Evolutionary conservation across 441 rosid species (phyloP).

Genomic region (Jatropha podagrica): DNA sequence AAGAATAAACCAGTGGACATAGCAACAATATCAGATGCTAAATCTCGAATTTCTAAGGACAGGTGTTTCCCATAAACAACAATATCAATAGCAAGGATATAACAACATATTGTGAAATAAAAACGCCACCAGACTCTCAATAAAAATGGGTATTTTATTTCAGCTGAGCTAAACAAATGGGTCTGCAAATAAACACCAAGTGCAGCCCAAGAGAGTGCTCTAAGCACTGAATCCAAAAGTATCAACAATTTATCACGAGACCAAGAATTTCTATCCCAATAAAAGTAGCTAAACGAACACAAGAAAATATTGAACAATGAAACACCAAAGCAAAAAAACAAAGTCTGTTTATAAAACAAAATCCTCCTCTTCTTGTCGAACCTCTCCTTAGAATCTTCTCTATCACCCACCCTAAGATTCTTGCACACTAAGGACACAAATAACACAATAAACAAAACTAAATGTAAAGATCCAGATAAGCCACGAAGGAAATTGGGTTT

Average conservation of each 20-base stretch:
- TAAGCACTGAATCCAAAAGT: conserved; percentile 43
- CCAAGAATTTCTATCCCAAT: conserved; percentile 49
- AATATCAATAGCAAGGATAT: conserved; percentile 42
- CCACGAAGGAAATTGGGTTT: conserved; percentile 37
- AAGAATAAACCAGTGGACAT: conserved; percentile 44
- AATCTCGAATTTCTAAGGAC: conserved; percentile 23
- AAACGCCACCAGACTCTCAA: conserved; percentile 64
- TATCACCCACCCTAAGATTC: conserved; percentile 21
- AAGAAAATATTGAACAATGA: conserved; percentile 38
- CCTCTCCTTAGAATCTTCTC: conserved; percentile 17
- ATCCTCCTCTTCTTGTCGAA: conserved; percentile 8
- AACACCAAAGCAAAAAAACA: conserved; percentile 44
- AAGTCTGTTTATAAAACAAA: conserved; percentile 34
- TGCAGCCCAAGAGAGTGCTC: conserved; percentile 53
- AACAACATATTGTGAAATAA: conserved; percentile 44
- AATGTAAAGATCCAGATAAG: conserved; percentile 28
- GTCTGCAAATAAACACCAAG: conserved; percentile 32
- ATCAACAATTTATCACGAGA: conserved; percentile 37
- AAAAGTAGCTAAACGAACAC: conserved; percentile 38
- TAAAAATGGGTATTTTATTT: conserved; percentile 33
- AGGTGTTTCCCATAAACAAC: conserved; percentile 29
- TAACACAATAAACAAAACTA: conserved; percentile 17
- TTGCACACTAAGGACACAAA: conserved; percentile 37
- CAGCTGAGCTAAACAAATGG: conserved; percentile 22
- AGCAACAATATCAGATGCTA: conserved; percentile 42